Percentiles rank a stretch among this genome's conserved stretches.
Conservation (phyloP, 2,329 filamentous ascomycete species). For the Paramyrothecium roridum region DNA sequence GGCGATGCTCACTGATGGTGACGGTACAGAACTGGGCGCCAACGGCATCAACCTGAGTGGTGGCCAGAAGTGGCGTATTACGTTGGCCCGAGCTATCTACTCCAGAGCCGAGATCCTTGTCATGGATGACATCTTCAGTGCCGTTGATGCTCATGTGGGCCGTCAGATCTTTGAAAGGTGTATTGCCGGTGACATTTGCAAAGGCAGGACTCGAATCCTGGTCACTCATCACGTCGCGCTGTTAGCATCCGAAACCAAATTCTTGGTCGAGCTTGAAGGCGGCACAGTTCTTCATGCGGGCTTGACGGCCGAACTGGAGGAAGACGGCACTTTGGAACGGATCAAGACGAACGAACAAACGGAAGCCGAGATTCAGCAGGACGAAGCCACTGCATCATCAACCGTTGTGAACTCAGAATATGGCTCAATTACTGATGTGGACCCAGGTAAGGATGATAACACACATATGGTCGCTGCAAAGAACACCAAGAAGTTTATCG, state of each 20-base stretch:
- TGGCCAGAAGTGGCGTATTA: constrained; percentile 80
- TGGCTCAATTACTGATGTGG: constrained; percentile 36
- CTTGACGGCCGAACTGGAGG: constrained; percentile 59
- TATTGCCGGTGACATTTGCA: constrained; percentile 66
- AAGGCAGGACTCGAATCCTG: constrained; percentile 69
- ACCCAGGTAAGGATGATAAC: constrained; percentile 34
- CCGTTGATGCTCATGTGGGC: constrained; percentile 78
- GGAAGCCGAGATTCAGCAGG: constrained; percentile 40
- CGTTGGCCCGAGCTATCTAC: constrained; percentile 76
- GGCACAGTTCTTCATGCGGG: constrained; percentile 64
- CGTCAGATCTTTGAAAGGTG: constrained; percentile 76
- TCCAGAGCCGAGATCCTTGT: constrained; percentile 73
- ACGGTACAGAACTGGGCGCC: constrained; percentile 77
- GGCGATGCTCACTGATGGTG: constrained; percentile 71
- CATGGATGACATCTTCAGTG: constrained; percentile 81
- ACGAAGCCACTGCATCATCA: constrained; percentile 36
- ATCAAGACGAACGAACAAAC: constrained; percentile 56
- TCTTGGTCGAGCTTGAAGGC: constrained; percentile 69
- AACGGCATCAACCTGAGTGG: constrained; percentile 84
- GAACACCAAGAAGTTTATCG: constrained; percentile 66
- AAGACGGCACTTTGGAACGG: constrained; percentile 51
- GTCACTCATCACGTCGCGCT: constrained; percentile 79
- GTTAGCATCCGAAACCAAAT: constrained; percentile 68
- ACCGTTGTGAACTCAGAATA: constrained; percentile 56
- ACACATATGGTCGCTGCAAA: constrained; percentile 50